A percentile compares a stretch with the other conserved stretches of the same genome.
phyloP scores from a whole-genome alignment of 106 monocot genomes.

The Apostasia shenzhenica region DNA sequence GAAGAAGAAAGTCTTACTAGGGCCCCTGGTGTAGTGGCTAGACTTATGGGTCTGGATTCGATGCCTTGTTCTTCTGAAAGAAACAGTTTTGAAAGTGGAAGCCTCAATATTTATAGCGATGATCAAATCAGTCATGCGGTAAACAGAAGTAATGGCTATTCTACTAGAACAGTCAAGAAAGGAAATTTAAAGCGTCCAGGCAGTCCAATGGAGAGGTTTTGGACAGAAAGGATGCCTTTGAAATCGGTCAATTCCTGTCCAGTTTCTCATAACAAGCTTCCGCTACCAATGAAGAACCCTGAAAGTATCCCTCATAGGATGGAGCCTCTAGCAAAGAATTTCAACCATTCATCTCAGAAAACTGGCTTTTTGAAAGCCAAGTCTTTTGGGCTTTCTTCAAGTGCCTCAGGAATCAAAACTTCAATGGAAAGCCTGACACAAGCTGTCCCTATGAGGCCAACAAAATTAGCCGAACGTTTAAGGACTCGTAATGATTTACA shows the following conservation, averaged over 20 bases:
- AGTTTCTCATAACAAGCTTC: constrained; percentile 41
- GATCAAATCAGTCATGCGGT: constrained; percentile 18
- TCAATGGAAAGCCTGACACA: constrained; percentile 17
- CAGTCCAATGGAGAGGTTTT: constrained; percentile 75
- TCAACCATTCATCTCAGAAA: constrained; percentile 29
- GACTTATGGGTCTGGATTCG: constrained; percentile 87
- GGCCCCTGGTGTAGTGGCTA: constrained; percentile 79
- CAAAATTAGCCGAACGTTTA: constrained; percentile 22
- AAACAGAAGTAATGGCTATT: constrained; percentile 25
- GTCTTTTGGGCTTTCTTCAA: constrained; percentile 16
- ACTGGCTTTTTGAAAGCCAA: constrained; percentile 8
- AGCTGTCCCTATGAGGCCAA: constrained; percentile 16
- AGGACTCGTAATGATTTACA: constrained; percentile 23
- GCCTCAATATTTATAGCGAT: constrained; percentile 21
- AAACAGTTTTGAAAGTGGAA: constrained; percentile 25
- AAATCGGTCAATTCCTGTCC: constrained; percentile 38
- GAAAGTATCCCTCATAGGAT: constrained; percentile 49
- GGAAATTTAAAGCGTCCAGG: constrained; percentile 57
- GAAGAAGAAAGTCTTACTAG: constrained; percentile 54
- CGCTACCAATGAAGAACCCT: constrained; percentile 57
- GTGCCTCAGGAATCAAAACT: constrained; percentile 17
- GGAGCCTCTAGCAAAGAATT: constrained; percentile 69
- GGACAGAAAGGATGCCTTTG: constrained; percentile 51
- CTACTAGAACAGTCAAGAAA: constrained; percentile 30
- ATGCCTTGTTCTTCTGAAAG: constrained; percentile 52